Evolutionary conservation across 208 protist species (phyloP), one percentile per base, ranked within the genome.

Genomic region (Crithidia brevicula): DNA sequence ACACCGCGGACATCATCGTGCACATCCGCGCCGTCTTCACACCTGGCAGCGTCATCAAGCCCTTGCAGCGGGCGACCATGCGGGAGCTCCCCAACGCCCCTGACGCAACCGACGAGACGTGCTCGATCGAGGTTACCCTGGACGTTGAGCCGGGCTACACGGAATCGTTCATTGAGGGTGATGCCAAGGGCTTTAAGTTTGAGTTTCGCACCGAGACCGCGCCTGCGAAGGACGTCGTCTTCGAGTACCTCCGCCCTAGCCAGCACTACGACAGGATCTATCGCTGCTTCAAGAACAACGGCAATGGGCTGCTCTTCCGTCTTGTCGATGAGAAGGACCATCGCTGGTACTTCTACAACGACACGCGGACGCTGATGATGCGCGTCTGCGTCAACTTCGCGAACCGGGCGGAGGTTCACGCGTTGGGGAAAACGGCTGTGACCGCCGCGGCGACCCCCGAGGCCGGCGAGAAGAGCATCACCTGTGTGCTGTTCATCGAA

Each of bases 131-230:
- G 60, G 88, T 82, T 10, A 81, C 76, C 22, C 63, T 96, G 1
- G 83, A 90, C 23, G 82, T 96, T 16, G 72, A 89, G 38, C 92
- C 92, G 0, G 79, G 82, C 46, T 79, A 71, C 57, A 96, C 89
- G 18, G 81, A 89, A 72, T 67, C 85, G 46, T 96, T 93, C 65
- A 82, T 96, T 60, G 81, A 86, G 50, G 84, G 83, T 31, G 51
- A 52, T 11, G 60, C 81, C 53, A 88, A 68, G 20, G 83, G 83
- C 0, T 87, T 83, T 52, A 67, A 82, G 46, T 78, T 93, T 5
- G 52, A 78, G 27, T 92, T 90, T 70, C 43, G 65, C 11, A 89
- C 83, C 16, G 85, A 92, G 69, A 62, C 82, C 5, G 81, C 78
- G 31, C 81, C 79, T 16, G 72, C 56, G 3, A 70, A 66, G 27